These are phyloP conservation scores for Aureobasidium leucospermi DNA, from an alignment of 2,329 filamentous ascomycete species.

Conservation along the genomic window DNA sequence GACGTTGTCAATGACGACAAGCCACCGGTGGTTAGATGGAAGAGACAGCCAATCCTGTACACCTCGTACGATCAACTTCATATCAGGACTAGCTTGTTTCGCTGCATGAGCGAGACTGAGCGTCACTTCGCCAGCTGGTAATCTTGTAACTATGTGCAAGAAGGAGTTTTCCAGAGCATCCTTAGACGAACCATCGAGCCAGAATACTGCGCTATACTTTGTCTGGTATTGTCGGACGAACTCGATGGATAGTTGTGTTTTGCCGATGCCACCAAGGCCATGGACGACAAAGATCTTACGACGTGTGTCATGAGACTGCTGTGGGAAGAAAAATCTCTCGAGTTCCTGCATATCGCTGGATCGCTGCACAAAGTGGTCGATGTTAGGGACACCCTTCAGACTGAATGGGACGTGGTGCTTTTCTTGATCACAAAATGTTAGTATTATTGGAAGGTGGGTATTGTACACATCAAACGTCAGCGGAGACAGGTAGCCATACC, in stretches of 20 bases:
- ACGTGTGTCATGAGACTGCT: neutral
- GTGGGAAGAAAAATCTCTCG: neutral
- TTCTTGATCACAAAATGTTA: neutral
- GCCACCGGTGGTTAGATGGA: neutral
- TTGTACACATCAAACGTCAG: neutral
- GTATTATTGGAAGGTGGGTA: neutral
- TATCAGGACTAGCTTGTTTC: neutral
- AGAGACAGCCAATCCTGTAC: neutral
- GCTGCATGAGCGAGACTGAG: no score
- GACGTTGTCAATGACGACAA: neutral
- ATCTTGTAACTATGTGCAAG: no score
- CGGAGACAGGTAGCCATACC: neutral
- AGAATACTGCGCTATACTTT: slow-evolving; percentile 27
- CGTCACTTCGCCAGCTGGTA: no score
- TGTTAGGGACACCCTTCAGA: neutral
- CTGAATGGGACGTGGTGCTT: neutral
- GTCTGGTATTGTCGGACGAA: slow-evolving; percentile 21
- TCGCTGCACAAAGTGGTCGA: slow-evolving; percentile 1
- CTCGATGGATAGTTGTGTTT: slow-evolving; percentile 23
- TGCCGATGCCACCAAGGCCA: slow-evolving; percentile 26
- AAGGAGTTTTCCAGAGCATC: neutral
- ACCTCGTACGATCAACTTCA: neutral
- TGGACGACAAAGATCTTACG: slow-evolving; percentile 21
- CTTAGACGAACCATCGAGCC: slow-evolving; percentile 25
- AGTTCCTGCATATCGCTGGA: neutral